Conservation (phyloP, 371 early-diverging fungal species). For the Mortierella sp. region DNA sequence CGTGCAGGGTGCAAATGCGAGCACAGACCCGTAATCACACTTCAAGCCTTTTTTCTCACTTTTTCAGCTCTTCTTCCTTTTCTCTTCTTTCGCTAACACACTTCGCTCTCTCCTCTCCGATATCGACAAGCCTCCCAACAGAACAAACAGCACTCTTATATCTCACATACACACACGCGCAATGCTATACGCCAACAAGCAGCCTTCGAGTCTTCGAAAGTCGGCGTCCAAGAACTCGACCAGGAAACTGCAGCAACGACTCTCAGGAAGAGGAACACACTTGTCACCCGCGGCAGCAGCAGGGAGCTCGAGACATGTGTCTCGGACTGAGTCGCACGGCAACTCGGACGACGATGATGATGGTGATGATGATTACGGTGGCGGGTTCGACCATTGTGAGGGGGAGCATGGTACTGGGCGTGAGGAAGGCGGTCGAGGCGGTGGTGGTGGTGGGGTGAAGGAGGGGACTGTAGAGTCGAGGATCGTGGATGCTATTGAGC, state of each 20-base stretch:
- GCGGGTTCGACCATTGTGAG: not conserved
- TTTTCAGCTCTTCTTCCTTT: not conserved
- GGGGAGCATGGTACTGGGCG: not conserved
- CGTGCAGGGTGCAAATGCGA: not conserved
- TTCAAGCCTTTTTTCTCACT: not conserved
- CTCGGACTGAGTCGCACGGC: not conserved
- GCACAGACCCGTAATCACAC: not conserved
- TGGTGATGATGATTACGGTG: not conserved
- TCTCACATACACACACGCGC: not conserved
- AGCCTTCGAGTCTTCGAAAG: not conserved
- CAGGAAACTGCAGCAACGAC: not conserved
- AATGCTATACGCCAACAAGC: not conserved
- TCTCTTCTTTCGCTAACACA: not conserved
- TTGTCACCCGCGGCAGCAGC: not conserved
- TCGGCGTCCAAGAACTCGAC: conserved; percentile 3
- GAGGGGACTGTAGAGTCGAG: not conserved
- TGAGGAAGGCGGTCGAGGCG: not conserved
- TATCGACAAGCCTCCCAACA: not conserved
- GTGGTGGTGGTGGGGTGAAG: not conserved
- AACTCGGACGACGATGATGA: not conserved
- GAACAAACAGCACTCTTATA: not conserved
- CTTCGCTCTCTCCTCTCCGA: not conserved
- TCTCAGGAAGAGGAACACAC: not conserved
- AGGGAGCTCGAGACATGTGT: not conserved
- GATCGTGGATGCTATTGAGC: conserved; percentile 30